These are phyloP conservation scores for Tylopilus balloui DNA, from an alignment of 768 basidiomycete genomes.

Conservation along the genomic window DNA sequence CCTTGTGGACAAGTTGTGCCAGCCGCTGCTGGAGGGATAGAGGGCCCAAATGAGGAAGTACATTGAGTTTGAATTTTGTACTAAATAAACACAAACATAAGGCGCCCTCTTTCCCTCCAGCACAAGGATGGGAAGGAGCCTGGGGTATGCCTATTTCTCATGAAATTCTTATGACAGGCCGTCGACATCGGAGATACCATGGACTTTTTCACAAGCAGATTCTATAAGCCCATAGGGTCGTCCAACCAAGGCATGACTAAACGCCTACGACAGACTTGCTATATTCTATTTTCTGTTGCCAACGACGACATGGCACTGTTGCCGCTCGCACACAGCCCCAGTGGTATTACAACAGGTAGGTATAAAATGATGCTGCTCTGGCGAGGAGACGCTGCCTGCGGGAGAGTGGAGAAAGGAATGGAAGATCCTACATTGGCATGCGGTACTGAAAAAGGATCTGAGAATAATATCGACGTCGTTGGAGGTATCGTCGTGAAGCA, in stretches of 20 bases:
- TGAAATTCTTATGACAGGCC: constrained; percentile 35
- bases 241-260: constrained; percentile 54
- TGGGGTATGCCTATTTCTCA: background rate
- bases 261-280: constrained; percentile 44
- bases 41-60: background rate
- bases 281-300: constrained; percentile 53
- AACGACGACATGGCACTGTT: constrained; percentile 46
- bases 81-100: background rate
- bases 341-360: constrained; percentile 43
- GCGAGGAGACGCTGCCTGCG: constrained; percentile 43
- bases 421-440: constrained; percentile 49
- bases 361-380: constrained; percentile 34
- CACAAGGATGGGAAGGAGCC: background rate
- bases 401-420: constrained; percentile 48
- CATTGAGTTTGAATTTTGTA: background rate
- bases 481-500: constrained; percentile 54
- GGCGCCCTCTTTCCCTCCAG: background rate
- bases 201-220: constrained; percentile 56
- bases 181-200: constrained; percentile 58
- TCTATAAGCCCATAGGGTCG: constrained; percentile 56
- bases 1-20: too few relatives aligned
- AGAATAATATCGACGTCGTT: constrained; percentile 44
- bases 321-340: constrained; percentile 45
- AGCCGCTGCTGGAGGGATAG: background rate
- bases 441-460: constrained; percentile 35